Base-by-base conservation (phyloP, 257 asterid species). In the Lantana camara region DNA sequence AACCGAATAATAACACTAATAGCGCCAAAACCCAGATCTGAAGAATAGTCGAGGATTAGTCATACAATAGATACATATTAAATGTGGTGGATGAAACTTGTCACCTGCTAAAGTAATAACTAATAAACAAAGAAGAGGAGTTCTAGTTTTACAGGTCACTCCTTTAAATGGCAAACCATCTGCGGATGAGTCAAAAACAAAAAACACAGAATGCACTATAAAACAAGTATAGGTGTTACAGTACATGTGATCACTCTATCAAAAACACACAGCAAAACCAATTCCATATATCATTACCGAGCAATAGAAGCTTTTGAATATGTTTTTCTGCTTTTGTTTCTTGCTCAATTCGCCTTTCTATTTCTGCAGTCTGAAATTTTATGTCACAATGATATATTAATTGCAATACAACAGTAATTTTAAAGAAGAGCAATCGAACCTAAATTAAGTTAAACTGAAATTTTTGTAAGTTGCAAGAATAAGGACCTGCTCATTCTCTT, bases 301-400 rank as follows among this genome's bases (percentile, higher is more conserved):
- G 96, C 76, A 94, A 80, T 29, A 94, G 91, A 77, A 94, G 96
- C 72, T 90, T 94, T 80, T 90, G 99, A 71, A 90, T 88, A 72
- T 94, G 99, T 77, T 83, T 86, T 79, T 94, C 99, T 6, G 97
- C 96, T 68, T 94, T 90, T 2, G 97, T 76, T 82, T 94, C 99
- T 81, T 80, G 97, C 75, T 94, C 99, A 37, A 90, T 94, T 68
- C 98, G 79, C 79, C 98, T 82, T 76, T 90, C 99, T 70, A 94
- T 90, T 65, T 90, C 98, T 56, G 91, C 96, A 80, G 99, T 79
- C 99, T 94, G 87, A 52, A 70, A 63, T 69, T 46, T 51, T 49
- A 54, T 8, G n/a, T 34, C 51, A 46, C 51, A 60, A 16, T 44
- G 40, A 67, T 34, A 23, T 16, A 9, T 37, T 0, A 61, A 53